A percentile compares a stretch with the other conserved stretches of the same genome.
phyloP scores from a whole-genome alignment of 169 alveolate genomes.

The Cryptosporidium felis region DNA sequence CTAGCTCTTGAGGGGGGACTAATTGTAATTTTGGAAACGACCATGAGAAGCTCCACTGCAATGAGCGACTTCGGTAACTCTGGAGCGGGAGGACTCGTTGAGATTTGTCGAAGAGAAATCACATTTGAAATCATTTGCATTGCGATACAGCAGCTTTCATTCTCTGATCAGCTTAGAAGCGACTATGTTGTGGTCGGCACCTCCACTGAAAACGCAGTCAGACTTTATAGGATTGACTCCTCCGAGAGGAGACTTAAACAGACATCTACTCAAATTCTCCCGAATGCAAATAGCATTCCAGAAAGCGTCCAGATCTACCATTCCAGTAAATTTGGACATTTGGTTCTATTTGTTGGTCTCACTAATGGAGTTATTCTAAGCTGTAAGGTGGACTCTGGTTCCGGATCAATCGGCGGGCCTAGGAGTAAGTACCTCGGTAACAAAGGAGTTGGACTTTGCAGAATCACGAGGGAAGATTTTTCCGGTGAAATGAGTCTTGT shows the following conservation, averaged over 20 bases:
- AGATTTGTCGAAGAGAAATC: conserved; percentile 72
- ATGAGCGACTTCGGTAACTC: conserved; percentile 46
- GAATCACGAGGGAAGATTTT: conserved; percentile 65
- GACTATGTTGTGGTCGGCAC: conserved; percentile 95
- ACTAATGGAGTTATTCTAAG: conserved; percentile 95
- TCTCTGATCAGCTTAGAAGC: conserved; percentile 87
- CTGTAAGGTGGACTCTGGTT: conserved; percentile 89
- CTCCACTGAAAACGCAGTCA: conserved; percentile 89
- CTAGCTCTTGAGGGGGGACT: conserved; percentile 79
- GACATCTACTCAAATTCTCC: conserved; percentile 90
- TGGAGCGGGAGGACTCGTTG: conserved; percentile 14
- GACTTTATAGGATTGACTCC: conserved; percentile 89
- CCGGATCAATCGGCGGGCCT: conserved; percentile 95
- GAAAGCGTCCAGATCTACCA: conserved; percentile 43
- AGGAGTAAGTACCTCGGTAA: conserved; percentile 94
- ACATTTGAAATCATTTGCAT: conserved; percentile 83
- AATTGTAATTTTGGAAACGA: conserved; percentile 73
- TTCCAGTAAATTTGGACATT: conserved; percentile 62
- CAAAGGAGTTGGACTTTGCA: conserved; percentile 88
- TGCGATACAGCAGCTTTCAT: conserved; percentile 89
- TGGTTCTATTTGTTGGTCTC: conserved; percentile 94
- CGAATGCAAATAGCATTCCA: conserved; percentile 79
- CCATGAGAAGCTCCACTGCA: conserved; percentile 63
- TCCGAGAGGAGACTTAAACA: conserved; percentile 90
- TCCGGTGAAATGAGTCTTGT: conserved; percentile 78